Base-by-base conservation (phyloP, 2,329 filamentous ascomycete genomes). In the Bipolaris sorokiniana region DNA sequence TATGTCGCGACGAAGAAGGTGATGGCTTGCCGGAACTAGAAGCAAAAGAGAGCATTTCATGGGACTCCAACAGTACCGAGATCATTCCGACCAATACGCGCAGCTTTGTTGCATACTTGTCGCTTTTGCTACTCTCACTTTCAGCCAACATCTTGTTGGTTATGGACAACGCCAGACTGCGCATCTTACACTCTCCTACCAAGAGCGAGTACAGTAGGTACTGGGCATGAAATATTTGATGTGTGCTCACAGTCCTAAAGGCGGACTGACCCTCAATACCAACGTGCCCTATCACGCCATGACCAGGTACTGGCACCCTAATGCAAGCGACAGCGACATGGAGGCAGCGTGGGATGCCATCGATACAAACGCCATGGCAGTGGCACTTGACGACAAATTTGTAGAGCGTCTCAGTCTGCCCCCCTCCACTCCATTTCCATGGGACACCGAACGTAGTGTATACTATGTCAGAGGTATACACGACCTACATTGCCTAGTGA, bases 401-500 rank as follows among this genome's bases (percentile, higher is more conserved):
- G 67, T 59, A 45, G 63, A 62, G 15, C 50, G 61, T 26, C 56
- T 62, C 22, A 69, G 70, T 2, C 62, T 76, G 2, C 59, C 59
- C 5, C 54, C 65, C 18, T 73, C 70, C 5, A 68, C 65, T 13
- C 64, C 63, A 7, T 75, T 75, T 52, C 73, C 72, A 5, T 76
- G 72, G 71, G 72, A 76, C 48, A 75, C 69, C 2, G 68, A 74
- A 45, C 63, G 70, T 22, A 70, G 72, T 45, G 63, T 75, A 34
- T 76, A 76, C 46, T 75, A 74, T 48, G 42, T 76, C 4, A 74
- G 75, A 56, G 72, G 69, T 3, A 60, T 72, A 42, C 73, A 76
- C 36, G 69, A 75, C 59, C 51, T 75, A 5, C 72, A 76, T 49
- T 76, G 73, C 44, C 45, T 76, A 52, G 71, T 72, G 67, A 3